Conservation (phyloP, 2,329 filamentous ascomycete genomes). For the Stachybotrys chartarum region DNA sequence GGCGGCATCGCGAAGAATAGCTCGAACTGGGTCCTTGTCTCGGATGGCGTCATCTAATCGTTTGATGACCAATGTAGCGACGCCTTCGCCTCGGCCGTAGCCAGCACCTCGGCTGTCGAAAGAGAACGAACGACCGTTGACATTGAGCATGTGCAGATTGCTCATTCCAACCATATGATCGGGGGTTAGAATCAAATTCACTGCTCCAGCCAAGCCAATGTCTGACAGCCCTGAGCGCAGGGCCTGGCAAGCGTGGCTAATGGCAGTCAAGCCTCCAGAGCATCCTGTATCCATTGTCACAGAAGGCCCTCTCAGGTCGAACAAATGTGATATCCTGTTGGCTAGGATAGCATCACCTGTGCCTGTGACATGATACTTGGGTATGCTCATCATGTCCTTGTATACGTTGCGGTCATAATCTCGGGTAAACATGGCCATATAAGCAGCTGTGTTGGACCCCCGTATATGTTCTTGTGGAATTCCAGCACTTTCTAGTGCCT, state of each 20-base stretch:
- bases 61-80: constrained; percentile 46
- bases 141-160: too few species aligned
- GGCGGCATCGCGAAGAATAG: constrained; percentile 20
- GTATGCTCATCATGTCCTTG: constrained; percentile 35
- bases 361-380: constrained; percentile 14
- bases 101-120: too few species aligned
- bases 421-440: constrained; percentile 35
- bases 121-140: too few species aligned
- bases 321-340: constrained; percentile 46
- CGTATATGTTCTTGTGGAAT: constrained; percentile 35
- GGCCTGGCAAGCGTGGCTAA: constrained; percentile 41
- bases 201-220: constrained; percentile 35
- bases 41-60: constrained; percentile 42
- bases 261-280: constrained; percentile 37
- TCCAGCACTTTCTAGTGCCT: constrained; percentile 43
- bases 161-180: constrained; percentile 1
- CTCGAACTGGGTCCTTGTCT: constrained; percentile 36
- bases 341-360: constrained; percentile 35
- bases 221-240: constrained; percentile 35
- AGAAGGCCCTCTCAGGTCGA: constrained; percentile 43
- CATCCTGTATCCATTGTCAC: constrained; percentile 44
- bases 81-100: constrained; percentile 52
- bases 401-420: constrained; percentile 38
- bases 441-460: constrained; percentile 38
- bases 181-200: constrained; percentile 24